A percentile compares a stretch with the other conserved stretches of the same genome.
Evolutionary conservation across 75 land plant species (phyloP).

Genomic region (Sequoia sempervirens): DNA sequence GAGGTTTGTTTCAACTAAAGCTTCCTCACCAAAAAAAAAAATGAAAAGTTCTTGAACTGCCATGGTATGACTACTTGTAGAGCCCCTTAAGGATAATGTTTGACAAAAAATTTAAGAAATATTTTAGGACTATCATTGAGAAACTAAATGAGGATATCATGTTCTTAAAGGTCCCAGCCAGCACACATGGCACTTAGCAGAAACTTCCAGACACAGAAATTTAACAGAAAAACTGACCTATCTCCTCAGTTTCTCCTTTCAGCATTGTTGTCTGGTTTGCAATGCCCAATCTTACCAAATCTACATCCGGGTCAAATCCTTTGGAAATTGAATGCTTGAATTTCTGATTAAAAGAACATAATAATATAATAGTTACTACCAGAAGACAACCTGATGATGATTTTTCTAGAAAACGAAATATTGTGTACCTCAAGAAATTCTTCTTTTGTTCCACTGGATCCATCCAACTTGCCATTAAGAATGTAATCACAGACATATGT

Average conservation of each 20-base stretch:
- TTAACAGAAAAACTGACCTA: constrained; percentile 45
- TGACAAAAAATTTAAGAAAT: neutral
- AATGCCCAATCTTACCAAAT: constrained; percentile 76
- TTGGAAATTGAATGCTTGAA: constrained; percentile 76
- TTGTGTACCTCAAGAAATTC: constrained; percentile 64
- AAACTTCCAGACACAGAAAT: neutral
- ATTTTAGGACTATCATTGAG: neutral
- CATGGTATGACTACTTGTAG: neutral
- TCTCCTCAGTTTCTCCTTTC: constrained; percentile 96
- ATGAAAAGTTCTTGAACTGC: neutral
- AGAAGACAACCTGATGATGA: neutral
- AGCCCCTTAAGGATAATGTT: neutral
- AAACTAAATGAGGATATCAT: neutral
- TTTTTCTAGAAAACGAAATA: neutral
- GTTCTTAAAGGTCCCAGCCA: neutral
- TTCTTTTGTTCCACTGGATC: constrained; percentile 92
- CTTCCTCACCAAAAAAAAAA: neutral
- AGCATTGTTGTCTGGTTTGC: constrained; percentile 99
- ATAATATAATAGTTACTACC: neutral
- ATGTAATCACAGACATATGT: constrained; percentile 89
- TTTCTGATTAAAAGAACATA: constrained; percentile 58
- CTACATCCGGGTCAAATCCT: constrained; percentile 85
- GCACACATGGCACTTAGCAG: neutral
- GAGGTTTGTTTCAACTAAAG: neutral
- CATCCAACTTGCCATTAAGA: constrained; percentile 83